A percentile compares a stretch with the other conserved stretches of the same genome.
Evolutionary conservation across 192 early-diverging fungal species (phyloP).

Genomic region (Backusella parvicylindrica): DNA sequence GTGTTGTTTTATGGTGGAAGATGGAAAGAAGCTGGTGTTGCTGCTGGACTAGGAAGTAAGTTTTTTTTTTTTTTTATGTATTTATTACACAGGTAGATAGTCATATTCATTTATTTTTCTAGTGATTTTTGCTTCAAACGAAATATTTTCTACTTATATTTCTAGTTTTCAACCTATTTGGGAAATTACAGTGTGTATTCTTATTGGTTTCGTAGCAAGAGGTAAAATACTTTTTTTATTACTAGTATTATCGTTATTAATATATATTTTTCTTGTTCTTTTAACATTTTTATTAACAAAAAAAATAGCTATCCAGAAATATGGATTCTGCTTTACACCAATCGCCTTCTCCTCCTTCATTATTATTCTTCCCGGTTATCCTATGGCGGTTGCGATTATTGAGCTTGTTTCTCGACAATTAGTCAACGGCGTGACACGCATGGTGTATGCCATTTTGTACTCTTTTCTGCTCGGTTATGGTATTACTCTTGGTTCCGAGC

Average conservation of each 20-base stretch:
- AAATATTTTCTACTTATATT: neutral
- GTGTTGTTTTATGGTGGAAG: slow-evolving; percentile 66
- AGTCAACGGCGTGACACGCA: slow-evolving; percentile 81
- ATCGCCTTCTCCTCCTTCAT: slow-evolving; percentile 60
- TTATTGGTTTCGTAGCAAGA: neutral
- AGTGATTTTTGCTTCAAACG: neutral
- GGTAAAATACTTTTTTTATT: neutral
- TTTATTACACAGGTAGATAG: neutral
- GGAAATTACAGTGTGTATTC: neutral
- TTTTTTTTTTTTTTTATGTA: too few relatives aligned
- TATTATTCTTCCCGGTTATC: slow-evolving; percentile 73
- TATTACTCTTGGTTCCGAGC: slow-evolving; percentile 45
- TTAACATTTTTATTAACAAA: too few relatives aligned
- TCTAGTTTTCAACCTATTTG: neutral
- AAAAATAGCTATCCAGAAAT: slow-evolving; percentile 23
- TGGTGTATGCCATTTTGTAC: slow-evolving; percentile 78
- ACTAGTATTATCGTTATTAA: neutral
- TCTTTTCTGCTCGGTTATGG: slow-evolving; percentile 78
- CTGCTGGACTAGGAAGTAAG: slow-evolving; percentile 42
- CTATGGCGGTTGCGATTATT: slow-evolving; percentile 78
- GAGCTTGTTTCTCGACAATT: slow-evolving; percentile 88
- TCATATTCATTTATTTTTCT: neutral
- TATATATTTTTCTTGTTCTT: too few relatives aligned
- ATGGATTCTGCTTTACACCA: slow-evolving; percentile 60
- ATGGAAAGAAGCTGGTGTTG: slow-evolving; percentile 65